Base-by-base conservation (phyloP, 805 yeast species). In the Schizosaccharomyces octosporus region DNA sequence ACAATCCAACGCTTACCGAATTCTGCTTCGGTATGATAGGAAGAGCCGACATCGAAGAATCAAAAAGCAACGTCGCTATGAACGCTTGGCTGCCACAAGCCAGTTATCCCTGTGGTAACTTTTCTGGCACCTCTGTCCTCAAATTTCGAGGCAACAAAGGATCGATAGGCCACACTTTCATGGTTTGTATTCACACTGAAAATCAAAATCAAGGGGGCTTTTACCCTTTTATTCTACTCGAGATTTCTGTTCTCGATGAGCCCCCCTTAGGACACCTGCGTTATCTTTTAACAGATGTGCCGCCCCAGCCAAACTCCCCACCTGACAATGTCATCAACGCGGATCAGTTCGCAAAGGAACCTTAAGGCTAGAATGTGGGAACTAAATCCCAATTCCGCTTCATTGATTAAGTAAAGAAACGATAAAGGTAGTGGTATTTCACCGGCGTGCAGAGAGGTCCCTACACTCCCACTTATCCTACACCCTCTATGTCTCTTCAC, bases 21-120 rank as follows among this genome's bases (percentile, higher is more conserved):
- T 71, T 72, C 75, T 74, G 77, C 76, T 73, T 73, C 76, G 75
- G 75, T 72, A 74, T 72, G 76, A 74, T 72, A 74, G 76, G 75
- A 73, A 73, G 76, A 73, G 76, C 75, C 75, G 76, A 73, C 75
- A 73, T 73, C 75, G 76, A 73, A 73, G 74, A 73, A 71, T 71
- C 75, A 72, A 74, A 71, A 72, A 72, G 75, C 76, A 73, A 72
- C 74, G 74, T 71, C 74, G 75, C 74, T 71, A 72, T 72, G 75
- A 73, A 71, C 75, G 75, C 75, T 74, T 73, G 76, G 72, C 76
- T 73, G 75, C 75, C 75, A 72, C 76, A 72, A 73, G 75, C 75
- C 75, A 65, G 71, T 70, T 73, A 71, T 70, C 73, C 72, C 74
- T 70, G 74, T 71, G 74, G 73, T 71, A 71, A 71, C 74, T 71